phyloP scores from a whole-genome alignment of 2,329 filamentous ascomycete genomes.

The Amphichorda felina region DNA sequence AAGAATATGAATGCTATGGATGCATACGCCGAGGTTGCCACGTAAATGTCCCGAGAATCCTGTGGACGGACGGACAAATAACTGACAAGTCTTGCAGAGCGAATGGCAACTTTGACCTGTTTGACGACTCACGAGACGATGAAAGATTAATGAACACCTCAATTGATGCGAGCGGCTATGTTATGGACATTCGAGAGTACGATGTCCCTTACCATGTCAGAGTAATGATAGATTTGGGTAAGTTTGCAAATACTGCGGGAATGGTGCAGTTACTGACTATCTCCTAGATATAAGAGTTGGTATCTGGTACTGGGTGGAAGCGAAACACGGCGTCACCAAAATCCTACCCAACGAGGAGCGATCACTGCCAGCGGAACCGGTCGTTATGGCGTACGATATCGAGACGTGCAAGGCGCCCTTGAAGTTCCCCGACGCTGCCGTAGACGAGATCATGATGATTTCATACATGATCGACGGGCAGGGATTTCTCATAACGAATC shows the following conservation, averaged over 20 bases:
- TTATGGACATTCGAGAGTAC: constrained; percentile 97
- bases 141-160: constrained; percentile 65
- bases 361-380: constrained; percentile 81
- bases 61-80: not conserved
- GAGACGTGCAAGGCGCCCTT: constrained; percentile 92
- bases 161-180: constrained; percentile 90
- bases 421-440: constrained; percentile 89
- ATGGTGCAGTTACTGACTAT: constrained; percentile 9
- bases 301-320: constrained; percentile 94
- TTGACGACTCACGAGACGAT: constrained; percentile 76
- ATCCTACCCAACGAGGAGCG: constrained; percentile 78
- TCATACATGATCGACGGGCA: constrained; percentile 99
- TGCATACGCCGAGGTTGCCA: constrained; percentile 91
- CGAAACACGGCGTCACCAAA: constrained; percentile 81
- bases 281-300: constrained; percentile 77
- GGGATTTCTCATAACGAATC: constrained; percentile 94
- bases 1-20: constrained; percentile 96
- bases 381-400: constrained; percentile 99
- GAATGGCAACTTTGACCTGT: constrained; percentile 82
- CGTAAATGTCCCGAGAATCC: constrained; percentile 38
- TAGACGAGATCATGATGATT: constrained; percentile 99
- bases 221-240: constrained; percentile 91
- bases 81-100: constrained; percentile 32
- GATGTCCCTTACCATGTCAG: constrained; percentile 98
- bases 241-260: constrained; percentile 4